Evolutionary conservation across 225 moss, liverwort and hornwort genomes (phyloP).

Genomic region (Polytrichum formosum): DNA sequence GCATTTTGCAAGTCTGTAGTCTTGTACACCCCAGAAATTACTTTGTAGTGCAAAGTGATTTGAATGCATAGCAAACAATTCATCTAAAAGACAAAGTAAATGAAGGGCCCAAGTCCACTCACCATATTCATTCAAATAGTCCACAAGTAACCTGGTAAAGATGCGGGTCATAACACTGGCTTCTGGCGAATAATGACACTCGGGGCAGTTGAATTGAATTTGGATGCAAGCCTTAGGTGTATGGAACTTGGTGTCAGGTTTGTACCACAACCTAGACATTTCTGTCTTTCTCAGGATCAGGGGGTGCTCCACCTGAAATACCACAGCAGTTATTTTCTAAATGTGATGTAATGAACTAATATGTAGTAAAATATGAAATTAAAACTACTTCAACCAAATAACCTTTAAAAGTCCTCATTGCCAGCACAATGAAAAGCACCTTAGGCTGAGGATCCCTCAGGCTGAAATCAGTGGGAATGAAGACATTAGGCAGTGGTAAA

Average conservation of each 20-base stretch:
- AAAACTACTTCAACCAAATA: no score
- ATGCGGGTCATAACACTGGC: constrained; percentile 84
- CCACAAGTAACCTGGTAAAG: constrained; percentile 86
- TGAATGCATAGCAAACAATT: no score
- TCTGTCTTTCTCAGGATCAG: constrained; percentile 55
- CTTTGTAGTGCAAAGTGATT: no score
- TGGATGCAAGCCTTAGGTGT: constrained; percentile 93
- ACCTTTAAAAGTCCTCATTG: no score
- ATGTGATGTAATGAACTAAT: no score
- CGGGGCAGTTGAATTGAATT: constrained; percentile 89
- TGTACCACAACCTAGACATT: constrained; percentile 95
- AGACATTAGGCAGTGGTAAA: constrained; percentile 73
- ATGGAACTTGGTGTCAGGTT: constrained; percentile 83
- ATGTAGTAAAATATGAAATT: no score
- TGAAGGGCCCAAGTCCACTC: constrained; percentile 5
- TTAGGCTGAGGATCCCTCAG: constrained; percentile 60
- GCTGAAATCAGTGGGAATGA: constrained; percentile 89
- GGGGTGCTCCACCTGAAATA: constrained; percentile 59
- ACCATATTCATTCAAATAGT: constrained; percentile 97
- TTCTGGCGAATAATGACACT: constrained; percentile 89
- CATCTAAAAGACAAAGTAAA: no score
- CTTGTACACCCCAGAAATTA: no score
- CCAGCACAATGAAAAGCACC: constrained; percentile 25
- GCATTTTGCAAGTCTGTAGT: no score
- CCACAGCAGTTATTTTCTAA: neutral